Conservation (phyloP, 352 stramenopile species). For the Phytophthora sansomeana region DNA sequence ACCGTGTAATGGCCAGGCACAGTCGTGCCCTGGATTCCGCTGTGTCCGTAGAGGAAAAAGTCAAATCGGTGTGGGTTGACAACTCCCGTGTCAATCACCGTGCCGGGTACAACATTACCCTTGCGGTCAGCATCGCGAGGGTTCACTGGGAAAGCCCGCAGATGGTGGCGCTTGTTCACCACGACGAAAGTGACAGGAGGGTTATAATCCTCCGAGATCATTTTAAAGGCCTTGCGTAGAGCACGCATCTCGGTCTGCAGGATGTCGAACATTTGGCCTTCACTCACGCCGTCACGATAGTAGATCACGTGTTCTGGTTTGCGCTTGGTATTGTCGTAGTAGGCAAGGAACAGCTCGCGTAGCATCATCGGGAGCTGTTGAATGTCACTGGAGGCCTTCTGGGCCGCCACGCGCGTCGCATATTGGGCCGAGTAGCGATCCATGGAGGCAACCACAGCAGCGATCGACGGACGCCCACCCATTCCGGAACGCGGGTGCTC, state of each 20-base stretch:
- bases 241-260: slow-evolving; percentile 81
- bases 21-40: slow-evolving; percentile 79
- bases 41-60: slow-evolving; percentile 89
- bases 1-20: slow-evolving; percentile 87
- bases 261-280: slow-evolving; percentile 82
- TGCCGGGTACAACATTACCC: slow-evolving; percentile 72
- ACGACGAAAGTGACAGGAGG: slow-evolving; percentile 87
- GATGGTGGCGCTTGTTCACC: slow-evolving; percentile 90
- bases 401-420: slow-evolving; percentile 56
- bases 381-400: slow-evolving; percentile 60
- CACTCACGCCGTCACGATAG: slow-evolving; percentile 87
- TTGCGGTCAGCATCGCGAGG: slow-evolving; percentile 57
- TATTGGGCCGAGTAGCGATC: slow-evolving; percentile 67
- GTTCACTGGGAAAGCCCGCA: slow-evolving; percentile 65
- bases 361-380: slow-evolving; percentile 65
- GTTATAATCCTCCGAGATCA: slow-evolving; percentile 63
- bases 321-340: slow-evolving; percentile 68
- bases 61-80: slow-evolving; percentile 87
- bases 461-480: slow-evolving; percentile 66
- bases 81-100: slow-evolving; percentile 81
- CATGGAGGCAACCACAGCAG: slow-evolving; percentile 79
- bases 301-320: slow-evolving; percentile 86
- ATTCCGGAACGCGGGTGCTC: slow-evolving; percentile 67
- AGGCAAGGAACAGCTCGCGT: slow-evolving; percentile 76
- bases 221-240: slow-evolving; percentile 70